Evolutionary conservation across 257 asterid species (phyloP).

Genomic region (Buddleja alternifolia): DNA sequence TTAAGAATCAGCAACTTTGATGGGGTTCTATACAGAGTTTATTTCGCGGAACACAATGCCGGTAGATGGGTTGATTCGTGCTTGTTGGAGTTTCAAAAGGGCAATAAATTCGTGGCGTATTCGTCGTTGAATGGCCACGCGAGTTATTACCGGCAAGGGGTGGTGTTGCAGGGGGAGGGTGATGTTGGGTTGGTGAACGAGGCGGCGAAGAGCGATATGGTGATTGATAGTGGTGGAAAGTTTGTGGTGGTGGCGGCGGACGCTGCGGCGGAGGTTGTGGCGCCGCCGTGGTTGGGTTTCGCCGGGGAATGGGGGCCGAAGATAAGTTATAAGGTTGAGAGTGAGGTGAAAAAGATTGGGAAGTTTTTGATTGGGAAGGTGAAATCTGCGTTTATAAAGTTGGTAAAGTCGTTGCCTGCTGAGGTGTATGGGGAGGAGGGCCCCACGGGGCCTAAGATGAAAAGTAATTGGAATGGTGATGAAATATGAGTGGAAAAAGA

Average conservation of each 20-base stretch:
- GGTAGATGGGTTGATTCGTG: slow-evolving; percentile 74
- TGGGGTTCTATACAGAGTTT: slow-evolving; percentile 61
- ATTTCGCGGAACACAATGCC: slow-evolving; percentile 60
- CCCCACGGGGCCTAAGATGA: slow-evolving; percentile 82
- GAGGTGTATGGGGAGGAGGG: slow-evolving; percentile 75
- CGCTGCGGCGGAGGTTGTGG: slow-evolving; percentile 39
- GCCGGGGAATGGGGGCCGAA: slow-evolving; percentile 78
- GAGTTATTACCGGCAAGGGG: slow-evolving; percentile 44
- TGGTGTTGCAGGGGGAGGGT: slow-evolving; percentile 52
- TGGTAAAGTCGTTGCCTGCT: slow-evolving; percentile 53
- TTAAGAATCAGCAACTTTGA: slow-evolving; percentile 81
- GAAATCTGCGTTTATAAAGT: slow-evolving; percentile 38
- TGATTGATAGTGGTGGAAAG: slow-evolving; percentile 57
- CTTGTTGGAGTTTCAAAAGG: slow-evolving; percentile 46
- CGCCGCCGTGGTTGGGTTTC: slow-evolving; percentile 81
- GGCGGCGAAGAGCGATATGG: slow-evolving; percentile 52
- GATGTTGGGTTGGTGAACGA: slow-evolving; percentile 72
- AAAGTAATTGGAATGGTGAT: slow-evolving; percentile 65
- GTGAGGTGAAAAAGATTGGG: slow-evolving; percentile 43
- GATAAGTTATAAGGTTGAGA: slow-evolving; percentile 39
- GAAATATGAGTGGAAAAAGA: slow-evolving; percentile 32
- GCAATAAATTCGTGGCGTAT: slow-evolving; percentile 61
- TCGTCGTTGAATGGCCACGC: slow-evolving; percentile 80
- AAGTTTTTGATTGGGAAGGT: slow-evolving; percentile 35
- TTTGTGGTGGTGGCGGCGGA: slow-evolving; percentile 61